These are phyloP conservation scores for Didymella lethalis DNA, from an alignment of 2,329 filamentous ascomycete genomes.

Conservation along the genomic window DNA sequence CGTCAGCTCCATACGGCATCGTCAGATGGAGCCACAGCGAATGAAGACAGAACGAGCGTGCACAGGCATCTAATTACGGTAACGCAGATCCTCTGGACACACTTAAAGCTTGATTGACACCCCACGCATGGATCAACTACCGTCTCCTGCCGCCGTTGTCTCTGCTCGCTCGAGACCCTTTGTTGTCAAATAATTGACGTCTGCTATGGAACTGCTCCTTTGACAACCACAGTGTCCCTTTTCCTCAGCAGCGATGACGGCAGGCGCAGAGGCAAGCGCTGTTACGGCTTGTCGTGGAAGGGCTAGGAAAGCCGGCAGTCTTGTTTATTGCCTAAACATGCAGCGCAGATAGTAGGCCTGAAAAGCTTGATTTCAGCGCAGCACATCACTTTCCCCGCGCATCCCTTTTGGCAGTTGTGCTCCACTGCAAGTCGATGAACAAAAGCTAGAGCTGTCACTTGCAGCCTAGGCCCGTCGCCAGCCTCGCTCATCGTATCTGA, in stretches of 20 bases:
- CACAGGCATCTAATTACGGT: conserved; percentile 16
- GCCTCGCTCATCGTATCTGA: conserved; percentile 13
- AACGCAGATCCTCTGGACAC: conserved; percentile 14
- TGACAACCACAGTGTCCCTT: not conserved
- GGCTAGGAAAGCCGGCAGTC: conserved; percentile 13
- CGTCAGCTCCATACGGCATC: conserved; percentile 19
- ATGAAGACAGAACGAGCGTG: conserved; percentile 12
- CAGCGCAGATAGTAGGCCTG: conserved; percentile 14
- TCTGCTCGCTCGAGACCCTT: conserved; percentile 11
- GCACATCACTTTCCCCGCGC: conserved; percentile 5
- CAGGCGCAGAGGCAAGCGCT: not conserved
- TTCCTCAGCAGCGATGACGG: not conserved
- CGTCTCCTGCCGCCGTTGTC: conserved; percentile 4
- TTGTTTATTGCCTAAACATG: conserved; percentile 5
- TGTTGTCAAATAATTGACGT: conserved; percentile 2
- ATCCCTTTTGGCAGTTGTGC: conserved; percentile 1
- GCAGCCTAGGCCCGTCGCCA: conserved; percentile 15
- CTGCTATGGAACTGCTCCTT: not conserved
- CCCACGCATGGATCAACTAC: conserved; percentile 3
- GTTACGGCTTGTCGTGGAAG: not conserved
- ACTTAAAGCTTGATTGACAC: conserved; percentile 18
- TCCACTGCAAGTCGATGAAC: conserved; percentile 9
- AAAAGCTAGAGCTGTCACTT: conserved; percentile 12
- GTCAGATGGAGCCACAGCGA: conserved; percentile 13
- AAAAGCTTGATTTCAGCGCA: conserved; percentile 15